Evolutionary conservation across 371 early-diverging fungal species (phyloP), one percentile per base, ranked within the genome.

Genomic region (Mucor circinelloides): DNA sequence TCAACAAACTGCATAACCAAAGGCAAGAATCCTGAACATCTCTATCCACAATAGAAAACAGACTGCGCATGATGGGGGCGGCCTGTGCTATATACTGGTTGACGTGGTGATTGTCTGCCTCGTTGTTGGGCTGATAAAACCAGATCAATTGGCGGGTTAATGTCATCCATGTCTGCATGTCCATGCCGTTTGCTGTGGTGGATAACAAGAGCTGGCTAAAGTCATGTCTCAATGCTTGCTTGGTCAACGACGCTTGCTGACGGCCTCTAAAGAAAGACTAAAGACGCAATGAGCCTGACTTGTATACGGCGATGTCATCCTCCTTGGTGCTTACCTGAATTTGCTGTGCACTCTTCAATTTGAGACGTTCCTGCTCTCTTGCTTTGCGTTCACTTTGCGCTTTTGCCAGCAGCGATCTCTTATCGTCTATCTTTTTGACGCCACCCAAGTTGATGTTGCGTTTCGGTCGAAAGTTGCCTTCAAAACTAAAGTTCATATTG

Each of bases 381-480:
- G 79, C 78, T 61, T 84, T 84, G 15, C 97, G 83, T 64, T 94
- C 94, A 34, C 81, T 84, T 71, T 94, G 94, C 0, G 93, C 90
- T 67, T 89, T 88, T 44, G 81, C 78, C 64, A 97, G 72, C 6
- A 95, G 78, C 3, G 83, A 81, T 32, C 84, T 81, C 58, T 89
- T 91, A 69, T 90, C 88, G 44, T 88, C 82, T 17, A 87, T 81
- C 34, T 78, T 74, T 27, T 79, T 85, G 21, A 80, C 81, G 1
- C 95, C 94, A 32, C 95, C 95, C 64, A 96, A 87, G 67, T 90
- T 93, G 63, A 96, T 95, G 58, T 86, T 84, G 17, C 91, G 83
- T 60, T 83, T 85, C 40, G 84, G 71, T 72, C 85, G 91, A 67
- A 82, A 89, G 67, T 90, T 89, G 32, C 93, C 93, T 74, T 92